phyloP scores from a whole-genome alignment of 2,329 filamentous ascomycete genomes.

The Septoria petroselini region DNA sequence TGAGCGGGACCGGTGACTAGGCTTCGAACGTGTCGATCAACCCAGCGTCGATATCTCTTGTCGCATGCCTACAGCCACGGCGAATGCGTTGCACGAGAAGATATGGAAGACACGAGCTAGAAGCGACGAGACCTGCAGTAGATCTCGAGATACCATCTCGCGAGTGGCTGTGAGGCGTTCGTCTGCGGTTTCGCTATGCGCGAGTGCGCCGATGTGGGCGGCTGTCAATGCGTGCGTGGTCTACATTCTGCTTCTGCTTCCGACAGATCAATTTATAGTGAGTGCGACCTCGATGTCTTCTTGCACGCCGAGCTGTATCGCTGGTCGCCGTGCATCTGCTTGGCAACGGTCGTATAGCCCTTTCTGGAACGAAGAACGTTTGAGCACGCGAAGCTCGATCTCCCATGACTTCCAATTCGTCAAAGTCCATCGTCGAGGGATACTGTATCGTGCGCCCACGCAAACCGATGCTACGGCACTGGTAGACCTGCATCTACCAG shows the following conservation, averaged over 20 bases:
- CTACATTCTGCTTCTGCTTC: neutral
- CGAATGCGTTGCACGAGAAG: neutral
- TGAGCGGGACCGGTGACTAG: neutral
- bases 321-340: neutral
- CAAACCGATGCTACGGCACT: constrained; percentile 3
- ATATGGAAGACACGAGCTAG: neutral
- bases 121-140: neutral
- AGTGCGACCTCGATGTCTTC: neutral
- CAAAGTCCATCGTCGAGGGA: neutral
- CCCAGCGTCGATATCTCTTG: neutral
- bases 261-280: neutral
- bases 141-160: neutral
- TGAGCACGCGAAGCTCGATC: constrained; percentile 8
- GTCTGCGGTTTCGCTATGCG: neutral
- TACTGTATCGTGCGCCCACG: neutral
- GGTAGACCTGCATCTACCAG: constrained; percentile 5
- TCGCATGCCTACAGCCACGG: neutral
- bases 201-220: neutral
- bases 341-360: neutral
- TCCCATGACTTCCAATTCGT: constrained; percentile 8
- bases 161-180: neutral
- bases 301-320: neutral
- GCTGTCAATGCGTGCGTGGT: neutral
- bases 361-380: neutral
- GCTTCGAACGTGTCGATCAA: neutral